Conservation (phyloP, 176 grass and related monocot genomes). For the Eleusine coracana region DNA sequence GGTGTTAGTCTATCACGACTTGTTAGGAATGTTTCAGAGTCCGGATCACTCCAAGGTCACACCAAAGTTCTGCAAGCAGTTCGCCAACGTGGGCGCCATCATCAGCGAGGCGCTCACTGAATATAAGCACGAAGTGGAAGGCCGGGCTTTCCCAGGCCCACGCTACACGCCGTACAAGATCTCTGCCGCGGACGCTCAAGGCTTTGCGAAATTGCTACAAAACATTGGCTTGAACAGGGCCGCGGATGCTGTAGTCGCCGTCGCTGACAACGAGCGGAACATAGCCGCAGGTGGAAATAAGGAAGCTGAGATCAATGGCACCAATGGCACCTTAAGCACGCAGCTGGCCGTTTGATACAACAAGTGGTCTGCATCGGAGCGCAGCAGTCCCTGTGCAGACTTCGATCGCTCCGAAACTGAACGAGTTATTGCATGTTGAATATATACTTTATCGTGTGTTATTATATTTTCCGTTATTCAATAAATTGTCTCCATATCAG, state of each 20-base stretch:
- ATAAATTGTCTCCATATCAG: too few species aligned
- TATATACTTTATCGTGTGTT: too few species aligned
- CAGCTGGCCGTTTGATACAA: too few species aligned
- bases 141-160: conserved; percentile 62
- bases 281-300: neutral
- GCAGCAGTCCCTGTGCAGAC: neutral
- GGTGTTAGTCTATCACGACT: conserved; percentile 95
- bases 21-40: conserved; percentile 86
- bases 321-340: neutral
- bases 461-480: too few species aligned
- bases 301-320: neutral
- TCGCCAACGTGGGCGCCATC: conserved; percentile 53
- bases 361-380: neutral
- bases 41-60: conserved; percentile 91
- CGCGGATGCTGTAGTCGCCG: conserved; percentile 61
- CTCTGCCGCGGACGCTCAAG: conserved; percentile 56
- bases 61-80: conserved; percentile 91
- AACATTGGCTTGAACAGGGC: conserved; percentile 75
- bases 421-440: too few species aligned
- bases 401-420: neutral
- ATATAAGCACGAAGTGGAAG: conserved; percentile 88
- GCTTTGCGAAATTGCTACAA: conserved; percentile 59
- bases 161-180: conserved; percentile 73
- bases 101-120: conserved; percentile 71
- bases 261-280: conserved; percentile 36